Base-by-base conservation (phyloP, 768 basidiomycete species). In the Clitopilus passeckerianus region DNA sequence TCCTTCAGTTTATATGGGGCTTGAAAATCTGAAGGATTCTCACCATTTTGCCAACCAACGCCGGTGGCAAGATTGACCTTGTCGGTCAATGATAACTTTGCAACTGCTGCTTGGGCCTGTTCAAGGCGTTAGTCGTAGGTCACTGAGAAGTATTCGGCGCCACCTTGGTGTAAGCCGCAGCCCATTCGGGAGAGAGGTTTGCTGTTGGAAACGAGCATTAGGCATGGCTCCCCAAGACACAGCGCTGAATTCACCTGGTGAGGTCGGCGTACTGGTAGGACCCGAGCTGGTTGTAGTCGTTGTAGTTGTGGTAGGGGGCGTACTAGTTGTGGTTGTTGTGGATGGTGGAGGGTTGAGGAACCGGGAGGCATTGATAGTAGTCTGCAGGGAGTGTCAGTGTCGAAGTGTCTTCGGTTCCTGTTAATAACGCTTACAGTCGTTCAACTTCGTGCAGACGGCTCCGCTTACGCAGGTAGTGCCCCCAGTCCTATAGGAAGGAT, bases 1-100 rank as follows among this genome's bases (percentile, higher is more conserved):
- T 15, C 33, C 56, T 57, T 50, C 16, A 0, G 9, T 7, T 18
- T 20, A 15, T 18, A 37, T 20, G 12, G 12, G 12, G 16, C 10
- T 41, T n/a, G 6, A 18, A 46, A 50, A 34, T 46, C 53, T 16
- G 34, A 24, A 35, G 18, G 46, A 50, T 16, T 23, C 24, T 1
- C 16, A 64, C 77, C 78, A 58, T 75, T 75, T 65, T 73, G 68
- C 77, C 77, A 80, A 41, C 76, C 75, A 27, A 80, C 71, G 56
- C 77, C 85, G 23, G 85, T 86, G 0, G 78, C 81, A 14, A 87
- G 69, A 58, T 78, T 78, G 27, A 85, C 79, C 65, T 86, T 85
- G 61, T 87, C 84, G 58, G 82, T 73, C 6, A 82, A 64, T 1
- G 82, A 81, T 60, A 84, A 73, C 57, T 82, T 78, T 6, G 75